phyloP scores from a whole-genome alignment of 768 basidiomycete genomes.

The Boletus eberwhitei region DNA sequence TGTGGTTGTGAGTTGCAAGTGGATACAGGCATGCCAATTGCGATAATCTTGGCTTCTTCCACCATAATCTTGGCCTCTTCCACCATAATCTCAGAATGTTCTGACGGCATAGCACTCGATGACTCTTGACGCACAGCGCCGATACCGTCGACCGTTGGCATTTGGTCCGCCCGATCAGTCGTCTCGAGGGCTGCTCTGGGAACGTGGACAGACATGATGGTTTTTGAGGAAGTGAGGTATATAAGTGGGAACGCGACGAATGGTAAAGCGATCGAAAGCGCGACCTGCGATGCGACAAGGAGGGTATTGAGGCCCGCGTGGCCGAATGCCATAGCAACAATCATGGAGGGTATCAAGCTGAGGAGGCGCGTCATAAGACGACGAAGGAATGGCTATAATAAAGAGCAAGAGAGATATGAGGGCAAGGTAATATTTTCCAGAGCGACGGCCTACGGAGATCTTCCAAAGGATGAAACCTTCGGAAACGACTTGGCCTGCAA shows the following conservation, averaged over 20 bases:
- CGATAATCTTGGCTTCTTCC: not conserved
- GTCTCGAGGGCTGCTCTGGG: not conserved
- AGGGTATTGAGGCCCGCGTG: conserved; percentile 42
- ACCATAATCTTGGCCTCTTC: not conserved
- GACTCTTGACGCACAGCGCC: conserved; percentile 13
- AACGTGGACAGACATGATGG: conserved; percentile 25
- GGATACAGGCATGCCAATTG: conserved; percentile 4
- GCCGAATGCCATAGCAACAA: conserved; percentile 43
- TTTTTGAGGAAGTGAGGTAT: conserved; percentile 36
- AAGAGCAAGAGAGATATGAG: not conserved
- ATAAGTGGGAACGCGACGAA: conserved; percentile 44
- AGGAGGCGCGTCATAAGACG: conserved; percentile 44
- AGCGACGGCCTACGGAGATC: conserved; percentile 30
- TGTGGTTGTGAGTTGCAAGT: not conserved
- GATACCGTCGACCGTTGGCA: not conserved
- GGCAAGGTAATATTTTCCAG: not conserved
- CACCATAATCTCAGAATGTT: not conserved
- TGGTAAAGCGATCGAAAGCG: conserved; percentile 44
- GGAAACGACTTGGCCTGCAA: conserved; percentile 47
- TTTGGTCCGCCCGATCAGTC: not conserved
- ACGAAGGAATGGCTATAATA: conserved; percentile 32
- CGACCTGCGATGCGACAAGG: conserved; percentile 48
- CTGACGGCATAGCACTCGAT: not conserved
- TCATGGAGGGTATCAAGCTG: conserved; percentile 42
- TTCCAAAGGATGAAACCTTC: conserved; percentile 51